Conservation (phyloP, 2,329 filamentous ascomycete species). For the Diplodia corticola region DNA sequence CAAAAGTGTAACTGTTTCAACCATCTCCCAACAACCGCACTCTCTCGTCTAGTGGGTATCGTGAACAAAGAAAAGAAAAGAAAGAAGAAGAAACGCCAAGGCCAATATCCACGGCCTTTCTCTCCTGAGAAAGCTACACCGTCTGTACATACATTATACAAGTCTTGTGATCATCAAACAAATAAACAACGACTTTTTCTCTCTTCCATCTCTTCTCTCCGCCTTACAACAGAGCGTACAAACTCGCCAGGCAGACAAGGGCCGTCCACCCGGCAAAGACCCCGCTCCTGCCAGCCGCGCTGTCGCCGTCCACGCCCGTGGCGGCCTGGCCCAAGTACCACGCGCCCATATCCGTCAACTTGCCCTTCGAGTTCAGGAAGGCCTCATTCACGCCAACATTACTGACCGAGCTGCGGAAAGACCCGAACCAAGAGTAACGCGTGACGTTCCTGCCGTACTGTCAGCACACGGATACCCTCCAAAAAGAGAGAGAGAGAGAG, state of each 20-base stretch:
- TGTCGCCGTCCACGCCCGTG: constrained; percentile 40
- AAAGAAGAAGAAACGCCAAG: too few species aligned
- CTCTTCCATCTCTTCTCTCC: background rate
- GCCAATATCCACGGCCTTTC: background rate
- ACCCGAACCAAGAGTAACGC: constrained; percentile 74
- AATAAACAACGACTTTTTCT: background rate
- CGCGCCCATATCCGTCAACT: constrained; percentile 72
- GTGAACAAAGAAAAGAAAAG: background rate
- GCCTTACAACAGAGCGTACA: constrained; percentile 20
- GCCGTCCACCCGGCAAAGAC: constrained; percentile 25
- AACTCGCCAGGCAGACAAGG: constrained; percentile 20
- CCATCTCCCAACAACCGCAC: background rate
- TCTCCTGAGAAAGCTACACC: background rate
- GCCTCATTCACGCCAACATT: constrained; percentile 74
- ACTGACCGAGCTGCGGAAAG: constrained; percentile 67
- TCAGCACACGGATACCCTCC: background rate
- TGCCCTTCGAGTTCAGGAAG: constrained; percentile 67
- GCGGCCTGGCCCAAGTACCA: constrained; percentile 68
- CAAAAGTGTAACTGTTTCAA: background rate
- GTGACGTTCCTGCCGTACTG: constrained; percentile 52
- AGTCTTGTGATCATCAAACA: background rate
- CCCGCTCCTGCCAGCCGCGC: constrained; percentile 26
- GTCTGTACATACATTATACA: background rate
- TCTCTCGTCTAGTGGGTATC: background rate
- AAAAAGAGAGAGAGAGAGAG: constrained; percentile 1